A percentile compares a stretch with the other conserved stretches of the same genome.
Conservation (phyloP, 2,329 filamentous ascomycete genomes). For the Geosmithia flava region DNA sequence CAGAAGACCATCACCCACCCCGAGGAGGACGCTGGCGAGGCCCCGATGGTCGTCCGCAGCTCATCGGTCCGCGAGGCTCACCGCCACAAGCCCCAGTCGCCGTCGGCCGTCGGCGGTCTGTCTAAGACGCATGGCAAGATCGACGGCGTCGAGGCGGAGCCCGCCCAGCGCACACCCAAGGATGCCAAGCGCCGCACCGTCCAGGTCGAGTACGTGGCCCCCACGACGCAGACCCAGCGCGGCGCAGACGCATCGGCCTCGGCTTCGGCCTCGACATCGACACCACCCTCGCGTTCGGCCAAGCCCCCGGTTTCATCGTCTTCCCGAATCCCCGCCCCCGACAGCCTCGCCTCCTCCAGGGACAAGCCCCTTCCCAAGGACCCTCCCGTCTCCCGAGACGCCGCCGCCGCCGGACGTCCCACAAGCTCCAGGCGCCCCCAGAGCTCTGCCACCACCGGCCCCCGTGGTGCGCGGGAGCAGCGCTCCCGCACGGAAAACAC, state of each 20-base stretch:
- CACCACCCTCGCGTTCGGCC: not conserved
- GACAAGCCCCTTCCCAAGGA: slow-evolving; percentile 52
- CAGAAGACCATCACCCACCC: slow-evolving; percentile 60
- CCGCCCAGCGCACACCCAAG: slow-evolving; percentile 47
- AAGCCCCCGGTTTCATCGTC: not conserved
- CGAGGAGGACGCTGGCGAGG: slow-evolving; percentile 40
- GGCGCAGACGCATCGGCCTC: slow-evolving; percentile 26
- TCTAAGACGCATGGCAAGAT: slow-evolving; percentile 63
- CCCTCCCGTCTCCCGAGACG: slow-evolving; percentile 33
- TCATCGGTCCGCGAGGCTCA: slow-evolving; percentile 82
- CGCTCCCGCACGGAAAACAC: slow-evolving; percentile 27
- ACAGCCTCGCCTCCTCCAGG: slow-evolving; percentile 10
- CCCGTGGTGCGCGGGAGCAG: slow-evolving; percentile 10
- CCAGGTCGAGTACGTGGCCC: slow-evolving; percentile 94
- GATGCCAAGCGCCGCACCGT: slow-evolving; percentile 90
- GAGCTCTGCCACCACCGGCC: slow-evolving; percentile 23
- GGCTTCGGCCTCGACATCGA: not conserved
- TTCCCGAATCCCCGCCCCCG: not conserved
- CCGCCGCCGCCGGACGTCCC: slow-evolving; percentile 24
- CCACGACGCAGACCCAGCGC: slow-evolving; percentile 72
- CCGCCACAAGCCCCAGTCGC: slow-evolving; percentile 48
- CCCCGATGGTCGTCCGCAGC: slow-evolving; percentile 61
- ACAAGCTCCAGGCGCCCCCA: slow-evolving; percentile 28
- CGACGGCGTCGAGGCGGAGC: slow-evolving; percentile 52
- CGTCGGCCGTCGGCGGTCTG: slow-evolving; percentile 46